These are phyloP conservation scores for Cucurbita moschata DNA, from an alignment of 306 rosid genomes.

Conservation along the genomic window DNA sequence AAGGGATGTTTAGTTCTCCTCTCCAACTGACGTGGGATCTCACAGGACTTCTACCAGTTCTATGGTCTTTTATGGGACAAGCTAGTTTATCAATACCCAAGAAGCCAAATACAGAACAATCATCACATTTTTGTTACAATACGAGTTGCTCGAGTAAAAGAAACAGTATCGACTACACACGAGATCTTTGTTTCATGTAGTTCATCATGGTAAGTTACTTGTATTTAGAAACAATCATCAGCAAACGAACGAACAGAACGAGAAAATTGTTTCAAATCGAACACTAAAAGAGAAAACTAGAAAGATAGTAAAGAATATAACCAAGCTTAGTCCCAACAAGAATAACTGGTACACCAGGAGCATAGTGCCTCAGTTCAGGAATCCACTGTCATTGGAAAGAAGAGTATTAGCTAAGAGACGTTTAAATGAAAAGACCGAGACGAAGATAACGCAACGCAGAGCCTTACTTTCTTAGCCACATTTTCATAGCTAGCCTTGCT, in stretches of 20 bases:
- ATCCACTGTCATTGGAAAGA: slow-evolving; percentile 44
- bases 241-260: neutral
- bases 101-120: neutral
- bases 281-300: neutral
- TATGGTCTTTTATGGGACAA: neutral
- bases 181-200: neutral
- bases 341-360: slow-evolving; percentile 90
- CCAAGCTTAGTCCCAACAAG: slow-evolving; percentile 98
- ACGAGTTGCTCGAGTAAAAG: neutral
- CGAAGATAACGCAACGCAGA: neutral
- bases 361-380: slow-evolving; percentile 95
- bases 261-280: neutral
- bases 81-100: neutral
- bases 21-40: no score
- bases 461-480: slow-evolving; percentile 78
- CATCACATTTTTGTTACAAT: neutral
- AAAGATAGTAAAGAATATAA: slow-evolving; percentile 29
- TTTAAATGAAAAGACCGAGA: neutral
- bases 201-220: neutral
- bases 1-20: no score
- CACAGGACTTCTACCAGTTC: neutral
- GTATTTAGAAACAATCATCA: neutral
- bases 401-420: neutral
- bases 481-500: slow-evolving; percentile 99
- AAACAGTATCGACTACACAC: neutral